phyloP scores from a whole-genome alignment of 768 basidiomycete species.

The Terana coerulea region DNA sequence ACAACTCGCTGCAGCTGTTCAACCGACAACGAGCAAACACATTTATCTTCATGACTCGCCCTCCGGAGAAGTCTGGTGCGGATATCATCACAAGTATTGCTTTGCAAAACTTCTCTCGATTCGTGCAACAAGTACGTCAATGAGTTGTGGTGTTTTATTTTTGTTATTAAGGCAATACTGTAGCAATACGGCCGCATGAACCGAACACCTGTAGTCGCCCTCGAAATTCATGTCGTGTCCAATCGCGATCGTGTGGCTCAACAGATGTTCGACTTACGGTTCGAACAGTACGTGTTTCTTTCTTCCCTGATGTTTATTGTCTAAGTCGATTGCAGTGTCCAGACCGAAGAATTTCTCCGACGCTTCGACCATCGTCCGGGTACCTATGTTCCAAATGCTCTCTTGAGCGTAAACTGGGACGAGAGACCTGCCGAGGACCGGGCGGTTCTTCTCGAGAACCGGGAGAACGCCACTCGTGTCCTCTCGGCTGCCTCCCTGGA shows the following conservation, averaged over 20 bases:
- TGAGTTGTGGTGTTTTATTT: not conserved
- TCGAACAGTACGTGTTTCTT: slow-evolving; percentile 52
- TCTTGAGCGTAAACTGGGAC: slow-evolving; percentile 23
- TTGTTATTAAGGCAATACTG: not conserved
- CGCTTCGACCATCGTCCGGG: slow-evolving; percentile 19
- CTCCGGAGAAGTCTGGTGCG: slow-evolving; percentile 38
- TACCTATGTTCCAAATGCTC: slow-evolving; percentile 18
- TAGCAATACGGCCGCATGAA: slow-evolving; percentile 62
- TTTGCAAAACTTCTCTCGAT: slow-evolving; percentile 52
- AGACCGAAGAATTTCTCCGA: slow-evolving; percentile 25
- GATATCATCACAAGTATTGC: slow-evolving; percentile 60
- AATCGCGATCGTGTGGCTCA: slow-evolving; percentile 64
- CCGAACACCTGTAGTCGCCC: slow-evolving; percentile 43
- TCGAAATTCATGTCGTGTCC: slow-evolving; percentile 68
- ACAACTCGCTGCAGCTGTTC: slow-evolving; percentile 56
- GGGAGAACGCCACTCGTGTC: slow-evolving; percentile 4
- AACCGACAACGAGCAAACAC: slow-evolving; percentile 49
- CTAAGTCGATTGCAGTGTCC: slow-evolving; percentile 27
- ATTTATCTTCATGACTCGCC: slow-evolving; percentile 53
- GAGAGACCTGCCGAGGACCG: slow-evolving; percentile 30
- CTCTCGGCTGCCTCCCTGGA: not conserved
- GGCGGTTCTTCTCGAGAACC: slow-evolving; percentile 21
- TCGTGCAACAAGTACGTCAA: slow-evolving; percentile 45
- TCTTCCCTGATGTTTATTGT: slow-evolving; percentile 36
- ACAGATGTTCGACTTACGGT: slow-evolving; percentile 64